phyloP scores from a whole-genome alignment of 75 land plant genomes.

The Selaginella tamariscina region DNA sequence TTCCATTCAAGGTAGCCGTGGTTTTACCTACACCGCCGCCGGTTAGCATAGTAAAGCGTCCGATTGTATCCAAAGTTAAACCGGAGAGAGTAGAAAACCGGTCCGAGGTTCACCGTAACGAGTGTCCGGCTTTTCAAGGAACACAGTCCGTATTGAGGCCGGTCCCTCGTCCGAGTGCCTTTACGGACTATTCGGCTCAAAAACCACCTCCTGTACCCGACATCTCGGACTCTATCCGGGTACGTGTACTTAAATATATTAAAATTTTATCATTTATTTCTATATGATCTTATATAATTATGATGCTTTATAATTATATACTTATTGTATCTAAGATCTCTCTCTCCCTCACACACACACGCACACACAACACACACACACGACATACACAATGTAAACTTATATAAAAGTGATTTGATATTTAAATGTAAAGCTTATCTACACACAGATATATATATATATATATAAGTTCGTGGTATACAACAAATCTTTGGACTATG shows the following conservation, averaged over 20 bases:
- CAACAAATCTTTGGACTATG: too few species aligned
- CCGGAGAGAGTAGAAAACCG: conserved; percentile 25
- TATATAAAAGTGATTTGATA: too few species aligned
- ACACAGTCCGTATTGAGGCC: conserved; percentile 40
- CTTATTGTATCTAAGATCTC: too few species aligned
- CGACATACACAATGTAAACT: too few species aligned
- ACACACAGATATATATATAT: too few species aligned
- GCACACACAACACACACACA: too few species aligned
- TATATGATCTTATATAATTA: too few species aligned
- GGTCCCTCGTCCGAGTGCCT: conserved; percentile 68
- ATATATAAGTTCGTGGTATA: too few species aligned
- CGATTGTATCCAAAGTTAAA: conserved; percentile 9
- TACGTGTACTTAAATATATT: conserved; percentile 13
- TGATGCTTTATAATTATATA: too few species aligned
- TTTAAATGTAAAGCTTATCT: too few species aligned
- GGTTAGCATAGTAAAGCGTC: not conserved
- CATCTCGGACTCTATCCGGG: conserved; percentile 16
- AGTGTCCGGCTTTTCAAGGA: not conserved
- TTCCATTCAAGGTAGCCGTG: too few species aligned
- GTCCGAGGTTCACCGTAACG: conserved; percentile 5
- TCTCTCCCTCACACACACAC: too few species aligned
- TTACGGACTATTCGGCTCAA: conserved; percentile 34
- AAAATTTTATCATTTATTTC: not conserved
- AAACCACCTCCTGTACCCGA: conserved; percentile 15
- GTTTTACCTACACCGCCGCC: not conserved